These are phyloP conservation scores for Cytospora chrysosperma DNA, from an alignment of 2,329 filamentous ascomycete species.

Conservation along the genomic window DNA sequence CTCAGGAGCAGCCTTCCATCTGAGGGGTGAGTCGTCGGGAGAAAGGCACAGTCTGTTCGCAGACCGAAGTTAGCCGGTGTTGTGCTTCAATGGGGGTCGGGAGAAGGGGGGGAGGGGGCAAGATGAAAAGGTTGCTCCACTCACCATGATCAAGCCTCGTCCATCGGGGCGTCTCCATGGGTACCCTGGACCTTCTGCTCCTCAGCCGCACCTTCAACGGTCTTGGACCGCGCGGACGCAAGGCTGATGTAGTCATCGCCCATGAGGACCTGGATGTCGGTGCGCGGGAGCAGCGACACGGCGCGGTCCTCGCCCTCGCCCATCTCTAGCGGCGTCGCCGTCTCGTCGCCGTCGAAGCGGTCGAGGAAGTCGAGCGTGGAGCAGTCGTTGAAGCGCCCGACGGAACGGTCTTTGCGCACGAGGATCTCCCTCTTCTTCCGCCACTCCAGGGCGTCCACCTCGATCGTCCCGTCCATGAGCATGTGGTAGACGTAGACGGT, in stretches of 20 bases:
- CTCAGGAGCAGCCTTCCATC: background rate
- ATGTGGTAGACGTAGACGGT: conserved; percentile 42
- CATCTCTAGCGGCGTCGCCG: background rate
- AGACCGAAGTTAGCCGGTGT: background rate
- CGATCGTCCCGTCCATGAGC: conserved; percentile 38
- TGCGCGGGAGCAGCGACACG: conserved; percentile 11
- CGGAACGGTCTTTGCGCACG: background rate
- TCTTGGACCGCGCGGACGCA: conserved; percentile 1
- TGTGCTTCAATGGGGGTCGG: background rate
- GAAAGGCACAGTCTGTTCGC: background rate
- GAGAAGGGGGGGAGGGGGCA: background rate
- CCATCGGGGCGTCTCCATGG: background rate
- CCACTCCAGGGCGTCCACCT: conserved; percentile 39
- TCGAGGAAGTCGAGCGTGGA: conserved; percentile 12
- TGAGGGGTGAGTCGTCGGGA: background rate
- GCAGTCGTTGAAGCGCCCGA: conserved; percentile 16
- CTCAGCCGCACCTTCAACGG: background rate
- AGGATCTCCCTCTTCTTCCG: conserved; percentile 21
- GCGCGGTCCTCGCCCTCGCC: background rate
- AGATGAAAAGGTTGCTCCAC: background rate
- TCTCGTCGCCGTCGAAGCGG: conserved; percentile 2
- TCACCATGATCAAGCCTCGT: background rate
- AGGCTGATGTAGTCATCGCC: conserved; percentile 20
- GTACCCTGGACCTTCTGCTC: background rate
- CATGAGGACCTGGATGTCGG: conserved; percentile 22